Evolutionary conservation across 208 protist species (phyloP).

Genomic region (Trypanosoma platydactyli): DNA sequence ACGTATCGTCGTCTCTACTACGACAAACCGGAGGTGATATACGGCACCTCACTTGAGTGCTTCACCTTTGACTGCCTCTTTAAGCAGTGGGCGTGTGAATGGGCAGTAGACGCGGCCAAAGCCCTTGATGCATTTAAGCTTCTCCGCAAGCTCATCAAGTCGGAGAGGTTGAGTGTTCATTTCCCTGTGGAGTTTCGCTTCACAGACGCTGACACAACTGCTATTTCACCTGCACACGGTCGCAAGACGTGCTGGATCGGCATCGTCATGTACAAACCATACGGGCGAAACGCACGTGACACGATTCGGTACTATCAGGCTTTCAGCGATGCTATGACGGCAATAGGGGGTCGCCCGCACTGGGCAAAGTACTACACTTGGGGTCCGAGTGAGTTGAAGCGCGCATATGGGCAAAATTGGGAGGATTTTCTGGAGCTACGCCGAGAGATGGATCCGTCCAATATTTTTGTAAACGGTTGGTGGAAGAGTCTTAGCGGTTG

Average conservation of each 20-base stretch:
- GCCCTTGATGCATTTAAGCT: constrained; percentile 46
- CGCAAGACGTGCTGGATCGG: constrained; percentile 81
- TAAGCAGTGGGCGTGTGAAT: constrained; percentile 81
- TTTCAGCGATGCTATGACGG: constrained; percentile 57
- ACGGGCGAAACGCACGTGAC: constrained; percentile 46
- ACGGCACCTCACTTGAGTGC: constrained; percentile 53
- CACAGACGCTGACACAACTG: constrained; percentile 45
- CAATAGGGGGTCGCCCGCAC: constrained; percentile 72
- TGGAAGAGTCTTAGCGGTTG: constrained; percentile 41
- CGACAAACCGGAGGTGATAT: constrained; percentile 35
- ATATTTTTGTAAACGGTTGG: constrained; percentile 74
- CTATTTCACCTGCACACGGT: constrained; percentile 58
- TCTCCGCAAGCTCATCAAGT: constrained; percentile 54
- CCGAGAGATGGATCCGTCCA: constrained; percentile 51
- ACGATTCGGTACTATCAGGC: constrained; percentile 62
- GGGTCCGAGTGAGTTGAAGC: constrained; percentile 35
- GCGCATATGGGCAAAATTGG: constrained; percentile 62
- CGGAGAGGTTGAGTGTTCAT: constrained; percentile 56
- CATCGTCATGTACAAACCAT: constrained; percentile 84
- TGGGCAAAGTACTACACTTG: constrained; percentile 85
- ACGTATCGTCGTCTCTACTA: constrained; percentile 51
- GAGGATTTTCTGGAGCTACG: constrained; percentile 55
- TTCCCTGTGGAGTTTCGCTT: constrained; percentile 90
- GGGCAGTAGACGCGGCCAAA: constrained; percentile 54
- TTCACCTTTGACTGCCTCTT: constrained; percentile 87